These are phyloP conservation scores for Aspergillus sp. DNA, from an alignment of 2,329 filamentous ascomycete species.

Conservation along the genomic window DNA sequence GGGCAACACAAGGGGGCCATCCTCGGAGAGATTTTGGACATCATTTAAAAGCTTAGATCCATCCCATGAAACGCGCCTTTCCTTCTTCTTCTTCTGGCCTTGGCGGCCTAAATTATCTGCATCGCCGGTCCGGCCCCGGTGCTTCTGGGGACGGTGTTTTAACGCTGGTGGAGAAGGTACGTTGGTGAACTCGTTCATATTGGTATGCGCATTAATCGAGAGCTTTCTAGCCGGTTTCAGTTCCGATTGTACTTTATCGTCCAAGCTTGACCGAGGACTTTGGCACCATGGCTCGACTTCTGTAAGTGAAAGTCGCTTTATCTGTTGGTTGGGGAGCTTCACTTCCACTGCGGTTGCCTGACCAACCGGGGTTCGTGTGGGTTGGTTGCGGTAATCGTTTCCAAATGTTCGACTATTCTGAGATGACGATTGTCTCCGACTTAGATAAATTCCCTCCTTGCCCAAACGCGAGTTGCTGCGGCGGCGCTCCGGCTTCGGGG, in stretches of 20 bases:
- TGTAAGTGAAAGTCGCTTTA: slow-evolving; percentile 33
- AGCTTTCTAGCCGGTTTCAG: slow-evolving; percentile 24
- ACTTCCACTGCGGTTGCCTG: slow-evolving; percentile 30
- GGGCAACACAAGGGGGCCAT: slow-evolving; percentile 5
- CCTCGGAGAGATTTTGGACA: slow-evolving; percentile 9
- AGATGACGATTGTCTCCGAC: slow-evolving; percentile 4
- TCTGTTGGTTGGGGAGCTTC: slow-evolving; percentile 30
- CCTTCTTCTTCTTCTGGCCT: slow-evolving; percentile 19
- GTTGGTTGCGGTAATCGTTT: slow-evolving; percentile 21
- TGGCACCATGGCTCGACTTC: slow-evolving; percentile 32
- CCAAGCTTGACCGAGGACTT: slow-evolving; percentile 21
- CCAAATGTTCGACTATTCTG: background rate
- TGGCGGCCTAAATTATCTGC: slow-evolving; percentile 9
- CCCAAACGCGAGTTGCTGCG: slow-evolving; percentile 4
- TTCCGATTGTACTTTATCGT: slow-evolving; percentile 26
- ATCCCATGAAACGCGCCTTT: slow-evolving; percentile 33
- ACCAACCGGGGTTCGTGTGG: slow-evolving; percentile 16
- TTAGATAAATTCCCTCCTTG: slow-evolving; percentile 6
- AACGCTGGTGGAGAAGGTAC: slow-evolving; percentile 33
- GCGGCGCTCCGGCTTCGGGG: slow-evolving; percentile 8
- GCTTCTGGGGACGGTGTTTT: slow-evolving; percentile 34
- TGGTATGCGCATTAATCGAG: slow-evolving; percentile 23
- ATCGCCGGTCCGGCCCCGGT: slow-evolving; percentile 24
- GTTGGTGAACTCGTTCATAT: slow-evolving; percentile 18
- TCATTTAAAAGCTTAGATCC: slow-evolving; percentile 29